phyloP scores from a whole-genome alignment of 257 asterid species.

The Oldenlandia corymbosa region DNA sequence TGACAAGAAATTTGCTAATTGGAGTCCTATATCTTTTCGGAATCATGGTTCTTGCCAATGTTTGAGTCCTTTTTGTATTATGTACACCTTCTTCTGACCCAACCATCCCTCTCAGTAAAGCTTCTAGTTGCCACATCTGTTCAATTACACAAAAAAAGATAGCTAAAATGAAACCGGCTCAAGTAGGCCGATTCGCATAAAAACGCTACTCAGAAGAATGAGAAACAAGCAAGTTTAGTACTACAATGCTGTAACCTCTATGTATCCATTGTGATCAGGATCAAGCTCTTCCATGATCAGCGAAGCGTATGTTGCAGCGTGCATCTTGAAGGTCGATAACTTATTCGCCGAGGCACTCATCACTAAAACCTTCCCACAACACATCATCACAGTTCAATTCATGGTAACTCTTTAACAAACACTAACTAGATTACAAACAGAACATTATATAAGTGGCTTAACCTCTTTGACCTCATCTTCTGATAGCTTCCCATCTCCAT shows the following conservation, averaged over 20 bases:
- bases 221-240: not conserved
- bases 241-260: slow-evolving; percentile 77
- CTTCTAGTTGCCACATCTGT: slow-evolving; percentile 93
- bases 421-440: not conserved
- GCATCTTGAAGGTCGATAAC: slow-evolving; percentile 64
- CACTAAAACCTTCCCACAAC: slow-evolving; percentile 63
- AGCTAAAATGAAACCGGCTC: not conserved
- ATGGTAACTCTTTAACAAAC: too few species aligned
- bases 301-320: slow-evolving; percentile 64
- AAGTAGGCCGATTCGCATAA: too few species aligned
- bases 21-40: slow-evolving; percentile 69
- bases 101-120: slow-evolving; percentile 65
- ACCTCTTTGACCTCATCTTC: slow-evolving; percentile 96
- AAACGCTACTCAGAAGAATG: not conserved
- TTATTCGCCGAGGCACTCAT: slow-evolving; percentile 95
- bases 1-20: slow-evolving; percentile 50
- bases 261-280: slow-evolving; percentile 75
- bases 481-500: slow-evolving; percentile 88
- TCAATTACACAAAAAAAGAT: not conserved
- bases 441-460: slow-evolving; percentile 27
- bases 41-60: slow-evolving; percentile 80
- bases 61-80: slow-evolving; percentile 26
- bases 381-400: slow-evolving; percentile 5
- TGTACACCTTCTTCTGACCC: slow-evolving; percentile 33
- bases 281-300: slow-evolving; percentile 95